These are phyloP conservation scores for Pistacia vera DNA, from an alignment of 345 rosid genomes.

Conservation along the genomic window DNA sequence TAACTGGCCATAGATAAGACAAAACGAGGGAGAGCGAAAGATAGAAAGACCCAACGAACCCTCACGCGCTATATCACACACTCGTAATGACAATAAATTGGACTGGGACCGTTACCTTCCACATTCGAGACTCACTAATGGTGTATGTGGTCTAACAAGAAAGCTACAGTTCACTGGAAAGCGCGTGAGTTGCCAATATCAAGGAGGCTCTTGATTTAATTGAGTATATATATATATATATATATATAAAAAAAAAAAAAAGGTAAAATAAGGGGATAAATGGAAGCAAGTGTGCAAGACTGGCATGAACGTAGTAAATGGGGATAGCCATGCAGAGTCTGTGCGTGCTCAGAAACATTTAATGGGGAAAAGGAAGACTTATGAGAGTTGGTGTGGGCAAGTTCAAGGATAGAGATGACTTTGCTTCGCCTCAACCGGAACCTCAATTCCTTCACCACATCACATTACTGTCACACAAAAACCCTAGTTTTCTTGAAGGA, in stretches of 20 bases:
- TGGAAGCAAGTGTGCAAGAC: constrained; percentile 25
- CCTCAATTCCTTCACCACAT: neutral
- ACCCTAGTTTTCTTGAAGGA: neutral
- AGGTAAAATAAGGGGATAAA: neutral
- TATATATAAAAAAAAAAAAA: neutral
- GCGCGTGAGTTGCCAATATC: constrained; percentile 13
- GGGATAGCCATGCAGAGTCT: constrained; percentile 28
- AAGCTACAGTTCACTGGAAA: neutral
- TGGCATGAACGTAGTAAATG: constrained; percentile 47
- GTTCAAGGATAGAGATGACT: neutral
- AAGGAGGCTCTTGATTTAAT: neutral
- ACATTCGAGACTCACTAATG: neutral
- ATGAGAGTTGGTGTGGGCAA: neutral
- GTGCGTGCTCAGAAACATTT: constrained; percentile 28
- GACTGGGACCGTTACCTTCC: neutral
- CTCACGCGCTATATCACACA: constrained; percentile 17
- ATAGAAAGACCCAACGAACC: neutral
- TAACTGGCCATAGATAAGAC: neutral
- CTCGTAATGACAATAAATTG: neutral
- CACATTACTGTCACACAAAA: neutral
- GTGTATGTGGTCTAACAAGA: neutral
- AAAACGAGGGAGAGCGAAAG: neutral
- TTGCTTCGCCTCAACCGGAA: neutral
- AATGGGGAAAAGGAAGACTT: constrained; percentile 12
- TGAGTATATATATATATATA: neutral